Evolutionary conservation across 1,139 yeast species (phyloP).

Genomic region (Debaryomyces subglobosus): DNA sequence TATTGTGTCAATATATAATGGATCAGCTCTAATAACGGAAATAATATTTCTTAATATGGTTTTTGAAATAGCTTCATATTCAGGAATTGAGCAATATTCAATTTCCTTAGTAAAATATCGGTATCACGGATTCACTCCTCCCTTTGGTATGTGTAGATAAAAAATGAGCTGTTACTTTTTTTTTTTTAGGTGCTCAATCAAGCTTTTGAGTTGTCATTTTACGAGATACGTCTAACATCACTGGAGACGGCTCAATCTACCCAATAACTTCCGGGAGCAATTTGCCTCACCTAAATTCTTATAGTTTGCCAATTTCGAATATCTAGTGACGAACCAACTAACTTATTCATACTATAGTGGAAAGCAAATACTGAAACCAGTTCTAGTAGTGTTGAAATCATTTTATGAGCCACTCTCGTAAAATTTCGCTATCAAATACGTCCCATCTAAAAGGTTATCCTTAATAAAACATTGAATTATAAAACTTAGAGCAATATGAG

Average conservation of each 20-base stretch:
- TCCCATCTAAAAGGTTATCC: neutral
- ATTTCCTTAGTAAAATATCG: neutral
- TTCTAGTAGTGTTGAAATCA: neutral
- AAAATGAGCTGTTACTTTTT: too few relatives aligned
- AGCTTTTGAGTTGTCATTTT: neutral
- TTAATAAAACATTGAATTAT: neutral
- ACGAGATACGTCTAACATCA: neutral
- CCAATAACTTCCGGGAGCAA: too few relatives aligned
- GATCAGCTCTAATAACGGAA: neutral
- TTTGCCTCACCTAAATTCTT: too few relatives aligned
- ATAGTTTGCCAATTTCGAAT: too few relatives aligned
- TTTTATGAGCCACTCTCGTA: conserved; percentile 2
- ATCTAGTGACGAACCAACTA: too few relatives aligned
- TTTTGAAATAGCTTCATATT: neutral
- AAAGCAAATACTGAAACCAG: too few relatives aligned
- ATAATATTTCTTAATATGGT: neutral
- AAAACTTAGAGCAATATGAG: neutral
- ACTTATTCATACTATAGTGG: too few relatives aligned
- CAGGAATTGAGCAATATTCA: neutral
- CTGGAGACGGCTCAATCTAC: neutral
- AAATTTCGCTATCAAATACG: neutral
- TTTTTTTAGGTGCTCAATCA: too few relatives aligned
- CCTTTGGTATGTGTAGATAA: too few relatives aligned
- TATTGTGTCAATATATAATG: neutral
- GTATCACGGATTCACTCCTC: neutral